Evolutionary conservation across 768 basidiomycete genomes (phyloP).

Genomic region (Naganishia randhawae): DNA sequence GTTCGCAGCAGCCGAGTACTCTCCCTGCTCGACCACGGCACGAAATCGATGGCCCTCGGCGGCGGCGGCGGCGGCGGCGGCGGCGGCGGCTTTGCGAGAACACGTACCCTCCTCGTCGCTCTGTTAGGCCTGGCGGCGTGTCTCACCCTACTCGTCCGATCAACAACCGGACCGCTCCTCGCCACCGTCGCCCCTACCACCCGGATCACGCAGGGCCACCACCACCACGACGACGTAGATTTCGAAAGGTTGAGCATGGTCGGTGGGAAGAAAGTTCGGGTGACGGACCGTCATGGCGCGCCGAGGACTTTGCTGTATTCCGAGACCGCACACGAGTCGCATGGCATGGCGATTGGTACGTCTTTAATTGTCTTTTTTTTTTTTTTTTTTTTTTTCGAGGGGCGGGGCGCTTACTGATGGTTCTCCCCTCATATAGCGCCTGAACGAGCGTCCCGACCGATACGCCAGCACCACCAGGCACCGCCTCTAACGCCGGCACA

Average conservation of each 20-base stretch:
- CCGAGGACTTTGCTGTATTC: constrained; percentile 11
- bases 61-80: no score
- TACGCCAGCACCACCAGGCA: no score
- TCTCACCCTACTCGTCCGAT: not conserved
- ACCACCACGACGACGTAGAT: no score
- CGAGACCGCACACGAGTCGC: not conserved
- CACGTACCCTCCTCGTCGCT: no score
- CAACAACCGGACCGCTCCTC: not conserved
- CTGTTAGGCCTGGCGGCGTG: no score
- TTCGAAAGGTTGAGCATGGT: constrained; percentile 8
- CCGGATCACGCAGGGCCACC: not conserved
- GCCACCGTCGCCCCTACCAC: not conserved
- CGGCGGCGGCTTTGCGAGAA: no score
- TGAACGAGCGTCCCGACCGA: constrained; percentile 5
- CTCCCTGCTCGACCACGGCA: no score
- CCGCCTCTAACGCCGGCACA: constrained; percentile 36
- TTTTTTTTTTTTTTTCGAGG: not conserved
- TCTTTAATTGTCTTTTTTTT: not conserved
- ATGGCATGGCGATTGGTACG: no score
- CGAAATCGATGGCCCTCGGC: not conserved
- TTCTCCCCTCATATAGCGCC: not conserved
- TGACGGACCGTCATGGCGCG: constrained; percentile 1
- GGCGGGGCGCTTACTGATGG: no score
- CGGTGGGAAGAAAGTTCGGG: constrained; percentile 10
- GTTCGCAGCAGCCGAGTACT: no score